A percentile compares a stretch with the other conserved stretches of the same genome.
phyloP scores from a whole-genome alignment of 352 stramenopile genomes.

The Blastocystis sp. region DNA sequence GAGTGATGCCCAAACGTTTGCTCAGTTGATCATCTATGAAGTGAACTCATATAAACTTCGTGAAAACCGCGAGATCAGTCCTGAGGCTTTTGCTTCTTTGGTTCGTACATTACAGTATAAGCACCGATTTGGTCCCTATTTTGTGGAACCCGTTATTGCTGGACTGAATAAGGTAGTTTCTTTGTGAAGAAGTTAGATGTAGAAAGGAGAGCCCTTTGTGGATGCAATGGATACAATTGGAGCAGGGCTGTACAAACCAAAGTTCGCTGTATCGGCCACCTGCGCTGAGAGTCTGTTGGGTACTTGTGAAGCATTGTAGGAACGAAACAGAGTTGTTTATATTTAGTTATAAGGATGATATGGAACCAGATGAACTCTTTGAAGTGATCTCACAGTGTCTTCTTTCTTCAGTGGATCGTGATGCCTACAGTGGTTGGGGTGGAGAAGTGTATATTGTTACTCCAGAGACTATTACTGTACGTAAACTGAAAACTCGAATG shows the following conservation, averaged over 20 bases:
- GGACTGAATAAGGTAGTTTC: conserved; percentile 73
- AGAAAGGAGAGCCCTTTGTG: conserved; percentile 53
- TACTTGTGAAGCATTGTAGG: conserved; percentile 66
- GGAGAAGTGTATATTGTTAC: conserved; percentile 93
- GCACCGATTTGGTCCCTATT: conserved; percentile 97
- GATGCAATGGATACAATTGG: conserved; percentile 62
- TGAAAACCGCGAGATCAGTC: conserved; percentile 95
- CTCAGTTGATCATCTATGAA: conserved; percentile 78
- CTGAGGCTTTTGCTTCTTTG: conserved; percentile 88
- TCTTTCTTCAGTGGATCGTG: conserved; percentile 90
- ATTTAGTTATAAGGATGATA: conserved; percentile 60
- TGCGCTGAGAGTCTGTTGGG: conserved; percentile 52
- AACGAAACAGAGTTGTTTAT: background rate
- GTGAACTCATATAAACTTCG: conserved; percentile 95
- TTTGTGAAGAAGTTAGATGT: conserved; percentile 26
- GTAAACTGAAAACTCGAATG: conserved; percentile 62
- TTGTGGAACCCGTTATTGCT: conserved; percentile 92
- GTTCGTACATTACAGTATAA: conserved; percentile 93
- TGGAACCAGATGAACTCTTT: conserved; percentile 86
- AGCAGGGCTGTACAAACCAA: conserved; percentile 46
- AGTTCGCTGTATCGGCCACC: conserved; percentile 41
- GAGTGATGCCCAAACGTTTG: conserved; percentile 92
- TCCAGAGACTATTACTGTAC: conserved; percentile 56
- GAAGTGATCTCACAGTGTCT: conserved; percentile 94
- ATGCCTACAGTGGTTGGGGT: conserved; percentile 93